A percentile compares a stretch with the other conserved stretches of the same genome.
Evolutionary conservation across 805 yeast species (phyloP).

Genomic region (Alloascoidea africana): DNA sequence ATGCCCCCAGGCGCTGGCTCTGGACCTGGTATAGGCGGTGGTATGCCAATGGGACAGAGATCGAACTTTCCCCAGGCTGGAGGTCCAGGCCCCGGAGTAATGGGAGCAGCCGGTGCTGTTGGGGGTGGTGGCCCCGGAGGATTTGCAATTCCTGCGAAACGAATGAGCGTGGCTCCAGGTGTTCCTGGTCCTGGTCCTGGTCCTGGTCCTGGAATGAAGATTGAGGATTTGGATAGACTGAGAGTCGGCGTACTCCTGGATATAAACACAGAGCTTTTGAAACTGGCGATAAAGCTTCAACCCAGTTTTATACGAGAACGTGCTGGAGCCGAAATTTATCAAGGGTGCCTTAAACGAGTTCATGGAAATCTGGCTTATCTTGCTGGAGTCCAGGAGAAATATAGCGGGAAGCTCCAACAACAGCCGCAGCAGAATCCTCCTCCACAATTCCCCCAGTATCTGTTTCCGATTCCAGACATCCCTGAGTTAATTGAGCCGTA

Average conservation of each 20-base stretch:
- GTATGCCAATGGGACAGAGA: too few species aligned
- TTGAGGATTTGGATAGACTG: constrained; percentile 18
- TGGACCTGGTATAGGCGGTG: too few species aligned
- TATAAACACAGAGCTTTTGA: constrained; percentile 16
- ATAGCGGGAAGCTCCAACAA: too few species aligned
- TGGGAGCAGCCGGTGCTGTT: too few species aligned
- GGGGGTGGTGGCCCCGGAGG: too few species aligned
- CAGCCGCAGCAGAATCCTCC: constrained; percentile 6
- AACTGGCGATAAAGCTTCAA: constrained; percentile 9
- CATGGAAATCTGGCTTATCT: constrained; percentile 20
- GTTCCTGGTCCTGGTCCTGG: too few species aligned
- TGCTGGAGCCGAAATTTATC: constrained; percentile 9
- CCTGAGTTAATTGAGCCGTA: constrained; percentile 17
- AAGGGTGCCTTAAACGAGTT: constrained; percentile 16
- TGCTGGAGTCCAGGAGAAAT: constrained; percentile 15
- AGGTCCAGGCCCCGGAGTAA: too few species aligned
- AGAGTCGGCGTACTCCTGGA: constrained; percentile 16
- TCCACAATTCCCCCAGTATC: constrained; percentile 14
- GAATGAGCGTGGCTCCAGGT: too few species aligned
- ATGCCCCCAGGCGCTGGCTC: too few species aligned
- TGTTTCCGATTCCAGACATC: constrained; percentile 15
- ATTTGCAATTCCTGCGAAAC: too few species aligned
- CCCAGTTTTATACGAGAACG: constrained; percentile 6
- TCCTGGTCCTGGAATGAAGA: not conserved
- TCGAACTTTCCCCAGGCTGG: too few species aligned